Percentiles rank a stretch among this genome's conserved stretches.
Evolutionary conservation across 2,329 filamentous ascomycete genomes (phyloP).

Genomic region (Lasiodiplodia gonubiensis): DNA sequence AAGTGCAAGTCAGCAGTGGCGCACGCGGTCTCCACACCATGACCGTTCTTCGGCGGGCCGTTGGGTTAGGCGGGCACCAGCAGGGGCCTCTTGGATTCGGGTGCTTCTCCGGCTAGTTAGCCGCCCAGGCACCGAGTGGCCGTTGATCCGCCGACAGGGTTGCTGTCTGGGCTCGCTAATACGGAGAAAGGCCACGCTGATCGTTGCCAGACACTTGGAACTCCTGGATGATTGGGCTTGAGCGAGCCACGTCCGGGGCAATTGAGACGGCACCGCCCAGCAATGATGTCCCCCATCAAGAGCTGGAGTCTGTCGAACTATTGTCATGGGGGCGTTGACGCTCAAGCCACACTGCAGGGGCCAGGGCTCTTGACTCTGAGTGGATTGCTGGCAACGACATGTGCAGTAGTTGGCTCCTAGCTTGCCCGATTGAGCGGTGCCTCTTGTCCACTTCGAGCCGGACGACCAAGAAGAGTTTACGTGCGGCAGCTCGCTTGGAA

Average conservation of each 20-base stretch:
- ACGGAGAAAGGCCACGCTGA: neutral
- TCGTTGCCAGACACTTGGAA: neutral
- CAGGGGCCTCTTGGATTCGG: neutral
- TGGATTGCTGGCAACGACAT: neutral
- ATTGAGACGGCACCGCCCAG: neutral
- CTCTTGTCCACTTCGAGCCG: neutral
- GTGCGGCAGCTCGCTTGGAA: neutral
- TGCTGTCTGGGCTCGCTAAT: neutral
- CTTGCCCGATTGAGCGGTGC: neutral
- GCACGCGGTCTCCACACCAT: neutral
- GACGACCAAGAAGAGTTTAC: neutral
- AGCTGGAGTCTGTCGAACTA: neutral
- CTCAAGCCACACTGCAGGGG: neutral
- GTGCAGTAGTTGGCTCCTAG: neutral
- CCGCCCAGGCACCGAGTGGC: neutral
- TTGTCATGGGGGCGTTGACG: neutral
- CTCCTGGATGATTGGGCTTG: neutral
- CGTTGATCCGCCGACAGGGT: conserved; percentile 3
- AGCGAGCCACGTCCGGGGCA: neutral
- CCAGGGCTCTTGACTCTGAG: neutral
- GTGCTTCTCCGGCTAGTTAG: neutral
- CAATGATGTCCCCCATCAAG: neutral
- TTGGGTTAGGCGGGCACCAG: neutral
- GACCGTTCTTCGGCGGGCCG: neutral
- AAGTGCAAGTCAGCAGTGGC: neutral